phyloP scores from a whole-genome alignment of 306 rosid species.

The Comarum palustre region DNA sequence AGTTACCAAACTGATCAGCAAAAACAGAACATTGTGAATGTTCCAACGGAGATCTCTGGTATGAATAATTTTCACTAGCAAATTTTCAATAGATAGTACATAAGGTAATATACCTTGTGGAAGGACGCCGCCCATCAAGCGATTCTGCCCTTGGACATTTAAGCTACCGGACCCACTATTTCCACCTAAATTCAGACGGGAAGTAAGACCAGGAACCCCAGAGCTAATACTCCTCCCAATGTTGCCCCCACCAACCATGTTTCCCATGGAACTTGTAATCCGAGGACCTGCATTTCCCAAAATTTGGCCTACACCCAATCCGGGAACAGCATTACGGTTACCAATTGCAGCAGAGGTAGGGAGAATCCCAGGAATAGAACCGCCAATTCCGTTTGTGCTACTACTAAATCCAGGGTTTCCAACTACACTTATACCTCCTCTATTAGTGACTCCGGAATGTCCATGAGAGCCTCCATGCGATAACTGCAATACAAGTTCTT shows the following conservation, averaged over 20 bases:
- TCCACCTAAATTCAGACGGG: slow-evolving; percentile 71
- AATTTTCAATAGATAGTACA: slow-evolving; percentile 7
- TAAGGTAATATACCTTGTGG: slow-evolving; percentile 68
- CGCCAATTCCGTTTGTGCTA: slow-evolving; percentile 93
- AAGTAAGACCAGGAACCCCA: slow-evolving; percentile 79
- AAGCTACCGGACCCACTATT: slow-evolving; percentile 85
- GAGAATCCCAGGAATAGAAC: slow-evolving; percentile 97
- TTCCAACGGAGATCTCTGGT: slow-evolving; percentile 2
- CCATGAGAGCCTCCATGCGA: slow-evolving; percentile 85
- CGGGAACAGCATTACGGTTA: slow-evolving; percentile 92
- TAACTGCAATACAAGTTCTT: slow-evolving; percentile 49
- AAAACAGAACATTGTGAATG: not conserved
- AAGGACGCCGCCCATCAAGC: slow-evolving; percentile 79
- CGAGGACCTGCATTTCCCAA: slow-evolving; percentile 87
- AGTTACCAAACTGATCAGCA: not conserved
- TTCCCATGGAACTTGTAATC: slow-evolving; percentile 89
- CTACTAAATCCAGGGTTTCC: slow-evolving; percentile 97
- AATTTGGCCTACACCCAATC: slow-evolving; percentile 92
- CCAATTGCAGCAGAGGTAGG: slow-evolving; percentile 93
- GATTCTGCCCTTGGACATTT: slow-evolving; percentile 83
- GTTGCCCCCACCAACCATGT: slow-evolving; percentile 75
- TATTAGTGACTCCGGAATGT: slow-evolving; percentile 80
- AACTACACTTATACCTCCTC: slow-evolving; percentile 97
- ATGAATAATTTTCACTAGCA: slow-evolving; percentile 9
- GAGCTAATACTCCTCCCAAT: slow-evolving; percentile 52